Evolutionary conservation across 108 stramenopile genomes (phyloP).

Genomic region (Discostella stelligeroides): DNA sequence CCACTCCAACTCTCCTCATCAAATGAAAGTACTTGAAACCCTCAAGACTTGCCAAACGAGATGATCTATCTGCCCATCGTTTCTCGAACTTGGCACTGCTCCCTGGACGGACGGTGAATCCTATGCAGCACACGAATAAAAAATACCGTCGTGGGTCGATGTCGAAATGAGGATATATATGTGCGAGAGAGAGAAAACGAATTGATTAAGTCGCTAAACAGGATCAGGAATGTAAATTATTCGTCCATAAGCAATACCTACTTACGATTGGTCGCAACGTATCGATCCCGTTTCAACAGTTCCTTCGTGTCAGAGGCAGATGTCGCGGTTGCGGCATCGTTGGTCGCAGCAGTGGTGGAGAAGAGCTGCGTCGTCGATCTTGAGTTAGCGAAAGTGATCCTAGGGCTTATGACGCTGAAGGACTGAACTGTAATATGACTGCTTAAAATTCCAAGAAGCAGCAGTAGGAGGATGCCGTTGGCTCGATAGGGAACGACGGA

Average conservation of each 20-base stretch:
- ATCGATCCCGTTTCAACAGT: constrained; percentile 74
- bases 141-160: too few relatives aligned
- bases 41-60: constrained; percentile 65
- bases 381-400: too few relatives aligned
- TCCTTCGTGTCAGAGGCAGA: constrained; percentile 8
- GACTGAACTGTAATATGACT: neutral
- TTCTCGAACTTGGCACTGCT: constrained; percentile 82
- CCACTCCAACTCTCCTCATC: constrained; percentile 70
- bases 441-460: neutral
- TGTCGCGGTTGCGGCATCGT: neutral
- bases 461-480: neutral
- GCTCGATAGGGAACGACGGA: neutral
- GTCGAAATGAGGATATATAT: too few relatives aligned
- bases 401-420: too few relatives aligned
- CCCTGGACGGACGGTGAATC: constrained; percentile 77
- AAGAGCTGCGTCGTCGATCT: neutral
- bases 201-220: too few relatives aligned
- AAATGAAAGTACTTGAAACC: constrained; percentile 91
- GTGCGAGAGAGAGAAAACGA: too few relatives aligned
- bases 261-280: constrained; percentile 80
- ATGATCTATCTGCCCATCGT: constrained; percentile 89
- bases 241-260: neutral
- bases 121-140: too few relatives aligned
- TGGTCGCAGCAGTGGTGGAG: neutral
- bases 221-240: too few relatives aligned